Evolutionary conservation across 805 yeast species (phyloP).

Genomic region (Pichia insulana): DNA sequence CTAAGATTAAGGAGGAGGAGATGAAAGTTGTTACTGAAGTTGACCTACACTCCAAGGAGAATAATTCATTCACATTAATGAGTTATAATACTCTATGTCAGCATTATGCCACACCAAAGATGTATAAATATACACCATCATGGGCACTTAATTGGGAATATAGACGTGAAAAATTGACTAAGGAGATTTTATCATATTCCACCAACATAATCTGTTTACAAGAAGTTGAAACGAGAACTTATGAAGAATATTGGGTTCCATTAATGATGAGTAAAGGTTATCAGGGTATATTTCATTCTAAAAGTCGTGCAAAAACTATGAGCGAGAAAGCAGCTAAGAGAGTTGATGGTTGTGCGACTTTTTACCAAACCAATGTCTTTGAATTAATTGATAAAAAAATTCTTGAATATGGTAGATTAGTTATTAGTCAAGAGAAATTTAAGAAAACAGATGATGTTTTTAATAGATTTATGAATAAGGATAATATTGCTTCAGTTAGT

Average conservation of each 20-base stretch:
- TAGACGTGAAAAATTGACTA: slow-evolving; percentile 66
- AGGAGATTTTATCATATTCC: slow-evolving; percentile 56
- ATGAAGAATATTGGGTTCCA: slow-evolving; percentile 81
- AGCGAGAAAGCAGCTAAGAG: slow-evolving; percentile 67
- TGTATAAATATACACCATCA: slow-evolving; percentile 91
- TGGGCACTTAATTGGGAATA: slow-evolving; percentile 97
- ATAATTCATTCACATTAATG: slow-evolving; percentile 60
- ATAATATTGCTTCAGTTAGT: slow-evolving; percentile 77
- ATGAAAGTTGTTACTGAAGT: slow-evolving; percentile 17
- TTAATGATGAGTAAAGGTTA: slow-evolving; percentile 66
- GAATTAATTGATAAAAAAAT: slow-evolving; percentile 59
- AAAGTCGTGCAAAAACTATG: slow-evolving; percentile 91
- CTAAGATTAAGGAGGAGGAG: slow-evolving; percentile 25
- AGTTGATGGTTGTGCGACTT: slow-evolving; percentile 98
- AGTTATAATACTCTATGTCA: slow-evolving; percentile 92
- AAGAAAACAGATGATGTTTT: slow-evolving; percentile 91
- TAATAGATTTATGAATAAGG: slow-evolving; percentile 93
- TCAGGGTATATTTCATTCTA: slow-evolving; percentile 72
- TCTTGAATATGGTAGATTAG: slow-evolving; percentile 75
- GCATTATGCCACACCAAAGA: slow-evolving; percentile 84
- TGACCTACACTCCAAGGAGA: slow-evolving; percentile 23
- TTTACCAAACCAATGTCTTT: slow-evolving; percentile 64
- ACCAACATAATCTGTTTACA: slow-evolving; percentile 86
- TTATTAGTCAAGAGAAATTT: slow-evolving; percentile 75
- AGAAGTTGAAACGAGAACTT: slow-evolving; percentile 86